Base-by-base conservation (phyloP, 129 eudicot species). In the Chrysanthemum lavandulifolium region DNA sequence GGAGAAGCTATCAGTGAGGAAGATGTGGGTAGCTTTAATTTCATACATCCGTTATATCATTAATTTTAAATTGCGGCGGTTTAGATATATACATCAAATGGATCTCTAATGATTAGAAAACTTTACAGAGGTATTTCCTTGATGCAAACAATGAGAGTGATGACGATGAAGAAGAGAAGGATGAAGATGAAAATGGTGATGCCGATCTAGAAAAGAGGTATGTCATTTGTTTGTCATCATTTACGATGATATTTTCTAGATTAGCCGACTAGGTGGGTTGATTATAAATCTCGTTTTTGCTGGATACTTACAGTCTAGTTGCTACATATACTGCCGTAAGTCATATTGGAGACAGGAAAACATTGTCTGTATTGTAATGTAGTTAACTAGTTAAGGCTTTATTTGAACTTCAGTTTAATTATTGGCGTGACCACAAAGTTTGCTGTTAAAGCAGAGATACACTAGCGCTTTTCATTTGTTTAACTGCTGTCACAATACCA, bases 1-100 rank as follows among this genome's bases (percentile, higher is more conserved):
- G 95, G 96, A 64, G 95, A 87, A 83, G 85, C 19, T 65, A 64
- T 92, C 68, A 81, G 80, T 16, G 96, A 89, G 71, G 98, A 92
- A 84, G 91, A 89, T 49, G 98, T 92, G 67, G 49, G 91, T 80
- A 74, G 58, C 73, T 67, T 65, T 18, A 48, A 59, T 70, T 18
- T 5, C 45, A 5, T 40, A 40, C 45, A 40, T 23, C 21, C 13
- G 45, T 53, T 40, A 66, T 71, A 18, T 77, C 65, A 13, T 5
- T 49, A 51, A 14, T 33, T 62, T 18, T 1, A 2, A 33, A 16
- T 18, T 61, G 10, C 6, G 0, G 10, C 0, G 18, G 0, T 0
- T 40, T 40, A 47, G n/a, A 66, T 73, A 13, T 55, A 11, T n/a
- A n/a, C 73, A n/a, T 51, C 5, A 40, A 61, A 13, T 68, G 25